Evolutionary conservation across 148 eudicot genomes (phyloP).

Genomic region (Spergularia marina): DNA sequence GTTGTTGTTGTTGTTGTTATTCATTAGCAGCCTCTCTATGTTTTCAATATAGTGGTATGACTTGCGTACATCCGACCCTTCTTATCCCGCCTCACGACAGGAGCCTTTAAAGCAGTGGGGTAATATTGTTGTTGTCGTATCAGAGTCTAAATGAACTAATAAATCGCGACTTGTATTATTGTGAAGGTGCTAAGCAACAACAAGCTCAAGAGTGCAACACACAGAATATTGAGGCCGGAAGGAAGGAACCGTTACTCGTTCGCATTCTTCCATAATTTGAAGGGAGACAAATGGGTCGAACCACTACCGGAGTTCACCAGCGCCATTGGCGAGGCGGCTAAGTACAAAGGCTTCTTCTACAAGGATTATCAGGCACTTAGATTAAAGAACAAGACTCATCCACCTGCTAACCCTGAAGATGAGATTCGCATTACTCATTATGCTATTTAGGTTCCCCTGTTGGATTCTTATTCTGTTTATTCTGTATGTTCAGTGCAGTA

Average conservation of each 20-base stretch:
- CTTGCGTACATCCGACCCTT: too few species aligned
- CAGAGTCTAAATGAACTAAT: too few species aligned
- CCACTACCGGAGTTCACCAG: constrained; percentile 14
- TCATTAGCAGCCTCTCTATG: too few species aligned
- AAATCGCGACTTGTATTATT: too few species aligned
- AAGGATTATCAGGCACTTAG: constrained; percentile 14
- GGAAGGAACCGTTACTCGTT: constrained; percentile 12
- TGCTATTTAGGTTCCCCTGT: background rate
- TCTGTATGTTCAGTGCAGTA: too few species aligned
- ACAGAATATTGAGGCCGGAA: constrained; percentile 13
- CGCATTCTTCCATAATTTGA: constrained; percentile 7
- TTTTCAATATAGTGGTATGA: too few species aligned
- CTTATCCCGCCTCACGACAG: too few species aligned
- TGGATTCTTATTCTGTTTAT: too few species aligned
- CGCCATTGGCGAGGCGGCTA: background rate
- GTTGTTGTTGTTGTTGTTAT: too few species aligned
- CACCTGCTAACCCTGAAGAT: constrained; percentile 15
- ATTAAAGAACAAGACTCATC: constrained; percentile 13
- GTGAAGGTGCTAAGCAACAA: constrained; percentile 16
- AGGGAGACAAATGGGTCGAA: constrained; percentile 11
- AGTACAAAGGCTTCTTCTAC: constrained; percentile 9
- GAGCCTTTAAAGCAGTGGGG: too few species aligned
- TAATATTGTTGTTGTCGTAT: too few species aligned
- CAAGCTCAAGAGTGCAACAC: constrained; percentile 16
- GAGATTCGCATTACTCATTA: constrained; percentile 15